Evolutionary conservation across 2,329 filamentous ascomycete species (phyloP), one percentile per base, ranked within the genome.

Genomic region (Arthrobotrys entomopaga): DNA sequence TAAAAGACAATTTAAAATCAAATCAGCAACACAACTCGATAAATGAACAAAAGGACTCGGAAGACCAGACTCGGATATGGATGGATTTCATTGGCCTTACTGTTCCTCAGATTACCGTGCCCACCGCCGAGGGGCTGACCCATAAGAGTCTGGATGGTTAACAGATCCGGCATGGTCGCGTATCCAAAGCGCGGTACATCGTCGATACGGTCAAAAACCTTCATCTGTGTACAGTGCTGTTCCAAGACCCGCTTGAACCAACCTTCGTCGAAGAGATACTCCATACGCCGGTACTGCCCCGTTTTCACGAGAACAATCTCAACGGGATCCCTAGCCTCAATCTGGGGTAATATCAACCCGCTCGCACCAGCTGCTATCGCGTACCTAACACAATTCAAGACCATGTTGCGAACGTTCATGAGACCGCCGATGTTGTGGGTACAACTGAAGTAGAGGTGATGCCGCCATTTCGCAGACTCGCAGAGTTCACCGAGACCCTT

Each of bases 381-480:
- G 74, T 86, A 86, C 19, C 84, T 82, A 20, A 85, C 71, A 65
- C 84, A 86, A 7, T 83, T 85, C 61, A 85, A 81, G 50, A 85
- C 84, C 77, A 84, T 85, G 77, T 84, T 85, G 61, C 84, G 80
- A 40, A 85, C 84, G 69, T 85, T 85, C 19, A 84, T 84, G 54
- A 85, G 83, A 24, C 84, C 84, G 1, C 84, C 84, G 2, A 83
- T 83, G 77, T 85, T 85, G 78, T 85, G 84, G 78, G 84, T 84
- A 80, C 84, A 86, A 19, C 83, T 79, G 65, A 83, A 85, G 10
- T 69, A 69, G n/a, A 69, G 38, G 8, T 69, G 20, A 3, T 15
- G 15, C 54, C 61, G 56, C 65, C 57, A 69, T 61, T 60, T 60
- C 29, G 65, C 61, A 26, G 65, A 54, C 11, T 54, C 22, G 22